Evolutionary conservation across 371 early-diverging fungal genomes (phyloP), one percentile per base, ranked within the genome.

Genomic region (Lichtheimia corymbifera): DNA sequence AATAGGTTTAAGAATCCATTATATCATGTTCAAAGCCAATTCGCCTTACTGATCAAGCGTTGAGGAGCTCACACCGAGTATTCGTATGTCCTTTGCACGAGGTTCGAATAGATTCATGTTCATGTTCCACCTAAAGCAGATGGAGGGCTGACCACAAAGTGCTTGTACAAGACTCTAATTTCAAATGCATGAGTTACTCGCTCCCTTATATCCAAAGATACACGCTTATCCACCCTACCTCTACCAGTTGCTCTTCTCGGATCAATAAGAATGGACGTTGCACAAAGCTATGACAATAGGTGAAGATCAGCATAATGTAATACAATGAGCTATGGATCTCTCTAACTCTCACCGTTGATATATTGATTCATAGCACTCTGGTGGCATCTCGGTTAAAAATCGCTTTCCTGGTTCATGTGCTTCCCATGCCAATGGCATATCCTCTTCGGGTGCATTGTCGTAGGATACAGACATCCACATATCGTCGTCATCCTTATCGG

Each of bases 351-450:
- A 77, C 77, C 50, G 71, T 56, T 64, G 61, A 51, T 74, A 68
- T 6, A 73, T 25, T 1, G 78, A 58, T 25, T 81, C 80, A 59
- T 71, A 79, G 3, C 61, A 35, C 2, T 41, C 17, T 12, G 44
- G 41, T 22, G 73, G 68, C 5, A 71, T 57, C 58, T 83, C 83
- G 5, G 80, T 76, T 15, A 83, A 45, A 59, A 72, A 83, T 35
- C 41, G 14, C n/a, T 6, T 54, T n/a, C 41, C 54, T 41, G 30
- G 54, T 1, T 12, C n/a, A n/a, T 54, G 54, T 18, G 30, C 12
- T 20, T 54, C 54, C 54, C 54, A 54, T 54, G 41, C 20, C n/a
- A 41, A 40, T 20, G 30, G 41, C 35, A 20, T 30, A 41, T 51
- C n/a, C 4, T 12, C 51, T 3, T 51, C 51, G 25, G 35, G 35